Base-by-base conservation (phyloP, 2,329 filamentous ascomycete genomes). In the Stagonosporopsis vannaccii region DNA sequence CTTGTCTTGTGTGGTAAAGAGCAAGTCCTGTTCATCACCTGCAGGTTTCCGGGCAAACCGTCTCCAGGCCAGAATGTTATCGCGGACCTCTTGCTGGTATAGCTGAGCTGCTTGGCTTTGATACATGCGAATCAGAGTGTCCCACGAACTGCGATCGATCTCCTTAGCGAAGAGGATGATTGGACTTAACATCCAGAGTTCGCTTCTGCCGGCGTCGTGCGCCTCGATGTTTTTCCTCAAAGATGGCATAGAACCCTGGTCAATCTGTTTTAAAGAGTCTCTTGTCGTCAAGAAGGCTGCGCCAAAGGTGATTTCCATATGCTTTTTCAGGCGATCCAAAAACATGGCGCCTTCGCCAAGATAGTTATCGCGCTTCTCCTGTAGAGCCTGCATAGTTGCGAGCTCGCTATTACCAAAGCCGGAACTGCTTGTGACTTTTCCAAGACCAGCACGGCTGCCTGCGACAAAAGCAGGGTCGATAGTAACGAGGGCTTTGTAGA, bases 311-410 rank as follows among this genome's bases (percentile, higher is more conserved):
- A 88, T 83, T 19, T 88, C 86, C 85, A 98, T 90, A 73, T 93
- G 94, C 48, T 91, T 88, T 61, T 90, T 87, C 13, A 97, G 81
- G 42, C 93, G 86, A 59, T 88, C 86, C 68, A 97, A 84, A 72
- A 98, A 97, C 49, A 85, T 78, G 20, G 83, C 80, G 63, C 89
- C 92, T 72, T 96, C 91, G 13, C 87, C 82, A 53, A 88, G 82
- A 70, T 97, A 99, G 72, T 91, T 89, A 61, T 96, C 90, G 75
- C 92, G 95, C 84, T 97, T 97, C 75, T 98, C 92, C 66, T 92
- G 91, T 23, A 99, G 86, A 36, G 96, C 93, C 51, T 91, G 88
- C 94, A 99, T 98, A 65, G 91, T 89, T 30, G 91, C 83, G 45
- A 88, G 78, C 59, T 87, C 91, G 60, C 89, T 92, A 68, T 92